Evolutionary conservation across 2,329 filamentous ascomycete genomes (phyloP).

Genomic region (Fusarium annulatum): DNA sequence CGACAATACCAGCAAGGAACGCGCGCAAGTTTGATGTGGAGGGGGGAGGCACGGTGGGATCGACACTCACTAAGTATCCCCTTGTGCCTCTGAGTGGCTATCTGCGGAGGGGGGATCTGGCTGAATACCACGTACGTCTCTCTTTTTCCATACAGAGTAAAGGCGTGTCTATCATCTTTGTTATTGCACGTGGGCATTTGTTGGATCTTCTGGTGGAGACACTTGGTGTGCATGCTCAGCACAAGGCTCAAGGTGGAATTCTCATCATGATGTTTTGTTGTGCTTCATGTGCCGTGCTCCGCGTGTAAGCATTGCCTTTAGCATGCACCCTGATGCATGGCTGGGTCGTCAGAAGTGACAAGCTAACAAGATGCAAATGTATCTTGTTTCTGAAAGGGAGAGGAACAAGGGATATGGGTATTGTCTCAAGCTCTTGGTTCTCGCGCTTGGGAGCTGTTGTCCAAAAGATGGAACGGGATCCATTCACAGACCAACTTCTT

Average conservation of each 20-base stretch:
- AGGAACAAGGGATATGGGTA: constrained; percentile 1
- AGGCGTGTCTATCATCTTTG: constrained; percentile 15
- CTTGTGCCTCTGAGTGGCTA: constrained; percentile 25
- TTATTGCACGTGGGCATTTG: constrained; percentile 26
- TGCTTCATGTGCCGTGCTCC: background rate
- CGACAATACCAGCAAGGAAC: constrained; percentile 14
- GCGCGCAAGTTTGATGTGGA: background rate
- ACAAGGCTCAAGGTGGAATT: constrained; percentile 3
- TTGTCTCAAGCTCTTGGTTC: constrained; percentile 1
- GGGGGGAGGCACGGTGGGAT: constrained; percentile 28
- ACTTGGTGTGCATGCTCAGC: background rate
- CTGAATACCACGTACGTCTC: constrained; percentile 16
- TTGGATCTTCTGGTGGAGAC: constrained; percentile 24
- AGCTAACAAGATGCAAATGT: constrained; percentile 8
- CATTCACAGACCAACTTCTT: background rate
- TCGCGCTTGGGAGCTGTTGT: constrained; percentile 4
- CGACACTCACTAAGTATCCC: constrained; percentile 34
- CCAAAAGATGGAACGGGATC: background rate
- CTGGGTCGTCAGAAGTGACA: constrained; percentile 10
- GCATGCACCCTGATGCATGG: background rate
- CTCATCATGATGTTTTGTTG: constrained; percentile 1
- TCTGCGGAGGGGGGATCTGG: constrained; percentile 11
- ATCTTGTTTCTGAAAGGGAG: background rate
- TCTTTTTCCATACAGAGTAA: constrained; percentile 27
- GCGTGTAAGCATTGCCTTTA: constrained; percentile 1